Base-by-base conservation (phyloP, 257 asterid genomes). In the Capsicum baccatum region DNA sequence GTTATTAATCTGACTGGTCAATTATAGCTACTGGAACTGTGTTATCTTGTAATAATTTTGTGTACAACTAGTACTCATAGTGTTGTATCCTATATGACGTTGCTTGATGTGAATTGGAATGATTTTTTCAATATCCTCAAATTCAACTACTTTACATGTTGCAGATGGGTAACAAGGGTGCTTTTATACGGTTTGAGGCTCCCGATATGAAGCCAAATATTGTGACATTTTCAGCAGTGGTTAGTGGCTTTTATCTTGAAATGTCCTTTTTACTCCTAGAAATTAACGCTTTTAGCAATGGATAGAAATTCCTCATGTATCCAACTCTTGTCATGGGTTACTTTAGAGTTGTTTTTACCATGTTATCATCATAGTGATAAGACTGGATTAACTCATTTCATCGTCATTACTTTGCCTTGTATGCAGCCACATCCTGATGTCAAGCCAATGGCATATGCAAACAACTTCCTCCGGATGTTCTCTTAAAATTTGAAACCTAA, bases 141-240 rank as follows among this genome's bases (percentile, higher is more conserved):
- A 76, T 86, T 56, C 84, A 82, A 79, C 6, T 83, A 42, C 85
- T 70, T 79, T 84, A 50, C 87, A 79, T 48, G 81, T 67, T 68
- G 79, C 99, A 95, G 99, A 97, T 95, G 99, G 99, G 99, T 79
- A 97, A 97, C 93, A 95, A 97, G 84, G 99, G 99, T 7, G 99
- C 99, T 57, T 95, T 95, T 83, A 97, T 97, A 89, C 97, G 94
- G 6, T 97, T 97, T 62, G 99, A 91, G 90, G 96, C 99, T 79
- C 99, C 99, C 1, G 90, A 90, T 68, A 66, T 97, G 92, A 94
- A 92, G 91, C 99, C 99, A 85, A 92, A 93, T 52, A 91, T 95
- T 58, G 96, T 89, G 69, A 89, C 98, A 3, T 97, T 94, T 92
- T 89, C 99, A 81, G 96, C 99, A 63, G 99, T 95, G 99, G 99